phyloP scores from a whole-genome alignment of 2,329 filamentous ascomycete species.

The Talaromyces albobiverticillius region DNA sequence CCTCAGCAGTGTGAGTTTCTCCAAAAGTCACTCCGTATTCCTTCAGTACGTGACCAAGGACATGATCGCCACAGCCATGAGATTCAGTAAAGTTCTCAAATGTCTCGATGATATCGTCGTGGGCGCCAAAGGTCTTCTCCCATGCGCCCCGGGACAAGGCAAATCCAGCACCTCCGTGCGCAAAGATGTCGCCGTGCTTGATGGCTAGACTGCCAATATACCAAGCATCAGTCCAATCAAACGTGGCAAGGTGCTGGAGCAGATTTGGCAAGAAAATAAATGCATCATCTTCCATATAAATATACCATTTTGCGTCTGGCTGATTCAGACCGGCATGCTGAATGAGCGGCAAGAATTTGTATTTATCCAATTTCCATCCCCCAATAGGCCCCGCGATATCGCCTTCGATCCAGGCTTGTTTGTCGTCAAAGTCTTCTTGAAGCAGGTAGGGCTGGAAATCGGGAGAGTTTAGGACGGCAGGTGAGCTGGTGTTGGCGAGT shows the following conservation, averaged over 20 bases:
- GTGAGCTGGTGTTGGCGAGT: constrained; percentile 21
- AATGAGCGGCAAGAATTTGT: constrained; percentile 60
- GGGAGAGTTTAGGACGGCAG: constrained; percentile 12
- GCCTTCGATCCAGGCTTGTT: constrained; percentile 24
- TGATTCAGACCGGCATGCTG: constrained; percentile 51
- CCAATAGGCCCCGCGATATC: constrained; percentile 25
- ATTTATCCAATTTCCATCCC: constrained; percentile 58
- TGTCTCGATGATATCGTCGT: constrained; percentile 45
- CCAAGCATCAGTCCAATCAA: constrained; percentile 45
- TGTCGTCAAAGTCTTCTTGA: constrained; percentile 22
- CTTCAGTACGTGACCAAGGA: constrained; percentile 49
- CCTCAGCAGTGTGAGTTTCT: constrained; percentile 50
- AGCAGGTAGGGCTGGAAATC: constrained; percentile 21
- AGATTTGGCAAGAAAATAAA: constrained; percentile 57
- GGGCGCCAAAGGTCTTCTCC: constrained; percentile 43
- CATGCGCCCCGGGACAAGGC: constrained; percentile 52
- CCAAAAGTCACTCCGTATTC: constrained; percentile 49
- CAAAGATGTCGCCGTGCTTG: constrained; percentile 47
- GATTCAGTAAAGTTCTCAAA: constrained; percentile 40
- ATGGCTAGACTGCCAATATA: constrained; percentile 54
- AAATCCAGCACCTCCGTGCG: constrained; percentile 56
- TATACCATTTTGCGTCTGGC: constrained; percentile 57
- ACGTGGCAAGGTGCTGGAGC: constrained; percentile 44
- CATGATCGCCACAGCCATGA: constrained; percentile 54
- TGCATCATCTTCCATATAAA: constrained; percentile 59